phyloP scores from a whole-genome alignment of 1,284 basidiomycete species.

The Cystobasidium slooffiae region DNA sequence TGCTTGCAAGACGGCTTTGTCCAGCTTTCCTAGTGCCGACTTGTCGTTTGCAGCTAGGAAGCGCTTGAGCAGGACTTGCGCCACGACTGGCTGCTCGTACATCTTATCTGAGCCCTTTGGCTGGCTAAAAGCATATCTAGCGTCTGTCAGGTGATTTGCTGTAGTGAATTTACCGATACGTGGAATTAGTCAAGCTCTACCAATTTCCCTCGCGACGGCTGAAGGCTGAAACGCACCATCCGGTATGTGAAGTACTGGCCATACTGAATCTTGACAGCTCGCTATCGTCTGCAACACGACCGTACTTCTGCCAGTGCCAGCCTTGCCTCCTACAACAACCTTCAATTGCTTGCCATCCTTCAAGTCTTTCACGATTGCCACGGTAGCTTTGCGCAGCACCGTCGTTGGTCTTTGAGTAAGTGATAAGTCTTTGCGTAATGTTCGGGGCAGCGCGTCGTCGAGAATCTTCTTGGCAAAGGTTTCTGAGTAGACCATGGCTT shows the following conservation, averaged over 20 bases:
- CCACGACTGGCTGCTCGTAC: constrained; percentile 28
- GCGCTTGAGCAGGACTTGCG: constrained; percentile 20
- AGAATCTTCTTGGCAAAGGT: constrained; percentile 10
- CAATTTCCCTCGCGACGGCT: not conserved
- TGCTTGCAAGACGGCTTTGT: constrained; percentile 1
- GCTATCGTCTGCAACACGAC: constrained; percentile 39
- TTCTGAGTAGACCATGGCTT: constrained; percentile 14
- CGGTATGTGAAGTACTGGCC: constrained; percentile 26
- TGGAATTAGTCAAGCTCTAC: not conserved
- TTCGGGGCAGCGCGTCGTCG: constrained; percentile 11
- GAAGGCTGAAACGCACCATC: constrained; percentile 19
- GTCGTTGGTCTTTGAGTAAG: constrained; percentile 33
- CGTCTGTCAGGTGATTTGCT: constrained; percentile 24
- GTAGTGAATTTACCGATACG: not conserved
- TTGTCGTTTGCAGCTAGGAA: constrained; percentile 27
- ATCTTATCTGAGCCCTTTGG: not conserved
- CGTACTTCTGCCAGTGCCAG: constrained; percentile 26
- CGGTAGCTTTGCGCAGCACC: constrained; percentile 33
- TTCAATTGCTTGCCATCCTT: constrained; percentile 12
- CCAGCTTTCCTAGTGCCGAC: constrained; percentile 20
- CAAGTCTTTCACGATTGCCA: constrained; percentile 8
- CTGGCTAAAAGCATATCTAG: constrained; percentile 10
- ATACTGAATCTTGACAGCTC: constrained; percentile 27
- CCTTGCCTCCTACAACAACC: constrained; percentile 6
- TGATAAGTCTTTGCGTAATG: constrained; percentile 16